A percentile compares a stretch with the other conserved stretches of the same genome.
These are phyloP conservation scores for Hemisphaericaspora xylofermentans DNA, from an alignment of 1,139 yeast genomes.

Conservation along the genomic window DNA sequence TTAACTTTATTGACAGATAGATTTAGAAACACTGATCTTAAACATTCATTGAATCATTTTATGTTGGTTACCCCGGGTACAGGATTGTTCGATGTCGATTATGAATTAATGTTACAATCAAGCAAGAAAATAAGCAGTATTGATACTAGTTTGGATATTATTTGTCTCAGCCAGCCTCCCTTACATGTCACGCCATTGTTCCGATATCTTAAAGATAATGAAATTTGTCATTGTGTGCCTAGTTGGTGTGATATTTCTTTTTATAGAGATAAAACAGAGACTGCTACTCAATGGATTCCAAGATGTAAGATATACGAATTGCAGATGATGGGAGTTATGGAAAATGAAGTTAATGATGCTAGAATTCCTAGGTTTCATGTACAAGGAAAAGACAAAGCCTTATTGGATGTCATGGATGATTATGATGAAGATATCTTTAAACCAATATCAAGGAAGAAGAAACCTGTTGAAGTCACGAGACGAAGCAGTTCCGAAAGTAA, in stretches of 20 bases:
- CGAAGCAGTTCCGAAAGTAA: constrained; percentile 21
- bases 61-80: constrained; percentile 89
- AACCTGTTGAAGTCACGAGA: constrained; percentile 5
- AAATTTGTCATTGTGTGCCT: constrained; percentile 77
- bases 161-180: constrained; percentile 89
- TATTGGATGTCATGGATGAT: constrained; percentile 54
- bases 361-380: constrained; percentile 54
- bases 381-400: constrained; percentile 25
- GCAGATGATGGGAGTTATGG: constrained; percentile 98
- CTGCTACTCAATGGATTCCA: constrained; percentile 77
- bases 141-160: constrained; percentile 84
- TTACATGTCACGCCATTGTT: constrained; percentile 88
- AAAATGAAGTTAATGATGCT: constrained; percentile 72
- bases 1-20: constrained; percentile 77
- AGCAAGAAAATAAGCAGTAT: constrained; percentile 72
- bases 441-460: constrained; percentile 17
- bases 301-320: constrained; percentile 90
- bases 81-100: constrained; percentile 90
- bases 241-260: constrained; percentile 93
- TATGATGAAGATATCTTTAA: constrained; percentile 59
- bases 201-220: constrained; percentile 55
- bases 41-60: constrained; percentile 85
- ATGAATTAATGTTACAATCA: constrained; percentile 70
- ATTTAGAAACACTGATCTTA: constrained; percentile 79
- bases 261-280: constrained; percentile 58